Evolutionary conservation across 1,284 basidiomycete species (phyloP), one percentile per base, ranked within the genome.

Genomic region (Fomitopsis palustris): DNA sequence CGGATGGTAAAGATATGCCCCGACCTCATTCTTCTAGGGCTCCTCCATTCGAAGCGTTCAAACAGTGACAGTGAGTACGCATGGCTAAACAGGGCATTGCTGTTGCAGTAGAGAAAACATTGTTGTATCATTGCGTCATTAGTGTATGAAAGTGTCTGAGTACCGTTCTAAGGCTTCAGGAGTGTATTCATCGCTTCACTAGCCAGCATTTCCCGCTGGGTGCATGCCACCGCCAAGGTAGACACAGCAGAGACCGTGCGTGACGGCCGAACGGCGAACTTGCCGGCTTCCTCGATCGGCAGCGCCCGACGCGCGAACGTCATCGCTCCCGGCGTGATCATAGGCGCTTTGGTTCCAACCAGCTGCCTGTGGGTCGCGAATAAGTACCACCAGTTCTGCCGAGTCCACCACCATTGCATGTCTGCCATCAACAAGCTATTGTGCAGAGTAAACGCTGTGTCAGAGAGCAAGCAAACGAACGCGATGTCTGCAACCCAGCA

Each of bases 1-100:
- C 42, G 84, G 83, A 5, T 79, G 79, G 80, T 85, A 74, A 69
- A 57, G 27, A 16, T 23, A n/a, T n/a, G n/a, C n/a, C n/a, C n/a
- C n/a, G 21, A 10, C 4, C n/a, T 39, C 21, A 19, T 17, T 19
- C 2, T 42, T 3, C 53, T 10, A n/a, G 16, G 19, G 27, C n/a
- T 5, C 31, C 31, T 27, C 25, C 25, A 19, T 10, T 25, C 25
- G 1, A 51, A n/a, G 17, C 47, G 14, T 27, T 51, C 7, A 42
- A 42, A 19, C 39, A 21, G 39, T 42, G 39, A 42, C 39, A 42
- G 8, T 42, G 8, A 42, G 39, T 25, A 47, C 16, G 17, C 45
- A 47, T 16, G 45, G 45, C 23, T 45, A 9, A 45, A 47, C 27
- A 47, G 35, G 35, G 19, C 21, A 47, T 12, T 27, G 8, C 19